These are phyloP conservation scores for Arabidopsis suecica DNA, from an alignment of 345 rosid genomes.

Conservation along the genomic window DNA sequence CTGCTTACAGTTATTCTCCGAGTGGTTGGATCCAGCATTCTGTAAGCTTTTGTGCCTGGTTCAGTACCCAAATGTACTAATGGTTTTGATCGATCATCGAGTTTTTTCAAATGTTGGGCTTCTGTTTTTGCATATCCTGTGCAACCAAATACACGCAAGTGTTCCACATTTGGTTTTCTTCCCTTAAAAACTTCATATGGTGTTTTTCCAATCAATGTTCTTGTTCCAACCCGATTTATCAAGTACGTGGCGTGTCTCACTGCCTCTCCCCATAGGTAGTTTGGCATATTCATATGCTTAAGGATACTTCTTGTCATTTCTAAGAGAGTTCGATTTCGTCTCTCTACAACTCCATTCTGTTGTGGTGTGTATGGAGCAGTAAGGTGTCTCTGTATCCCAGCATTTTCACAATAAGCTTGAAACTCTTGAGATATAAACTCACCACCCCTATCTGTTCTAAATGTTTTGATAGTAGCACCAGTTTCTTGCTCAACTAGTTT, in stretches of 20 bases:
- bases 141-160: background rate
- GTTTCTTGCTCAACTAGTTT: too few relatives aligned
- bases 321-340: background rate
- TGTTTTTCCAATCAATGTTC: background rate
- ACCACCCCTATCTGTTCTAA: too few relatives aligned
- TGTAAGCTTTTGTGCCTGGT: background rate
- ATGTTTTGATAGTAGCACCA: too few relatives aligned
- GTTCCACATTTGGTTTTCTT: background rate
- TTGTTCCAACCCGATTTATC: background rate
- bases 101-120: background rate
- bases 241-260: background rate
- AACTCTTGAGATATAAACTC: too few relatives aligned
- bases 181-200: background rate
- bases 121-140: background rate
- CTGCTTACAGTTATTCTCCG: background rate
- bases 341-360: background rate
- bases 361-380: background rate
- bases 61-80: background rate
- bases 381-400: too few relatives aligned
- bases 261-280: background rate
- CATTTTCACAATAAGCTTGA: too few relatives aligned
- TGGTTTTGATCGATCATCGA: background rate
- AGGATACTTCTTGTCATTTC: constrained; percentile 14
- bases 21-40: background rate
- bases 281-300: background rate